Conservation (phyloP, 768 basidiomycete genomes). For the Panellus pusillus region DNA sequence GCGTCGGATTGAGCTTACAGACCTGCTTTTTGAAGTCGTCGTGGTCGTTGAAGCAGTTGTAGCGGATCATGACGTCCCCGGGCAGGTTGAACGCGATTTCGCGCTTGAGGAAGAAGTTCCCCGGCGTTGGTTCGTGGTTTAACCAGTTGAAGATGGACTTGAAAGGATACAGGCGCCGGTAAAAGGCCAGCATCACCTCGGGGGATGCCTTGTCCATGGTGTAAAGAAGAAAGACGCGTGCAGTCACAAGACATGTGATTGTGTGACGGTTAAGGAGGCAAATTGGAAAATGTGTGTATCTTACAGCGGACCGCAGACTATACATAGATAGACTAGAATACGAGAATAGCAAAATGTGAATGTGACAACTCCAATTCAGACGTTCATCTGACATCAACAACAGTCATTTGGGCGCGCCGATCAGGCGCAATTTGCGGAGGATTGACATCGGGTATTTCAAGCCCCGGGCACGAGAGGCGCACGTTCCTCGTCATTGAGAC, state of each 20-base stretch:
- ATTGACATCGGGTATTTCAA: slow-evolving; percentile 10
- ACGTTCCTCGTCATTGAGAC: slow-evolving; percentile 84
- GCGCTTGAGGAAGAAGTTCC: slow-evolving; percentile 84
- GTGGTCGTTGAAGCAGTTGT: slow-evolving; percentile 82
- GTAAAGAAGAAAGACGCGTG: neutral
- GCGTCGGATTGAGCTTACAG: slow-evolving; percentile 78
- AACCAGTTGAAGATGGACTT: slow-evolving; percentile 93
- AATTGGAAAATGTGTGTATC: too few species aligned
- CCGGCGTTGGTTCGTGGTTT: slow-evolving; percentile 83
- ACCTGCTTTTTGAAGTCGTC: slow-evolving; percentile 94
- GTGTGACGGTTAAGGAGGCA: too few species aligned
- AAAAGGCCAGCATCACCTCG: slow-evolving; percentile 63
- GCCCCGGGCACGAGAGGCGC: slow-evolving; percentile 67
- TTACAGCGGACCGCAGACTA: too few species aligned
- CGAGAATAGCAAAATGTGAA: too few species aligned
- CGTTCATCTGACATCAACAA: neutral
- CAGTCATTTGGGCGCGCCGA: neutral
- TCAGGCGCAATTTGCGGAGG: neutral
- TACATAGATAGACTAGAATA: too few species aligned
- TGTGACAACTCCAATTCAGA: neutral
- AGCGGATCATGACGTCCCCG: slow-evolving; percentile 91
- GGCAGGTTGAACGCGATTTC: slow-evolving; percentile 94
- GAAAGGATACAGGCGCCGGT: slow-evolving; percentile 91
- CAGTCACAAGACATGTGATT: neutral
- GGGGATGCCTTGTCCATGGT: slow-evolving; percentile 7